phyloP scores from a whole-genome alignment of 495 filamentous ascomycete genomes.

The Physcia stellaris region DNA sequence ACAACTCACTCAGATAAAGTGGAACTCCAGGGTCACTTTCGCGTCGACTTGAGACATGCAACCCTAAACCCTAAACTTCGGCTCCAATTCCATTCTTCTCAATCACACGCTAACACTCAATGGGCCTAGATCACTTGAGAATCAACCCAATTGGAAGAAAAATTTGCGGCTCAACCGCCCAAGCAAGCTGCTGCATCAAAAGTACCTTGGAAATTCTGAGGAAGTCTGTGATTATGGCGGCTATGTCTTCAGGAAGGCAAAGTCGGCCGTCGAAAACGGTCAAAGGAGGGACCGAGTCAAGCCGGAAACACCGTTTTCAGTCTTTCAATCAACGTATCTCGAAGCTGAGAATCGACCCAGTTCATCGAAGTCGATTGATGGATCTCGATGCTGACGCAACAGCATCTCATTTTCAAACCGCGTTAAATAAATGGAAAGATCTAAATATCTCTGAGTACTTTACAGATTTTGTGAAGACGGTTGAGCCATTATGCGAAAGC shows the following conservation, averaged over 20 bases:
- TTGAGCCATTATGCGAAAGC: constrained; percentile 68
- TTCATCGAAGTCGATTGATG: constrained; percentile 69
- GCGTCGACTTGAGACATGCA: too few species aligned
- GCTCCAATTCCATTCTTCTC: too few species aligned
- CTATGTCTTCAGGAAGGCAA: constrained; percentile 49
- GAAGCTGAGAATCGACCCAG: constrained; percentile 85
- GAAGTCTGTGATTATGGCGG: too few species aligned
- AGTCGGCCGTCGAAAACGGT: constrained; percentile 47
- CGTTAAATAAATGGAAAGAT: constrained; percentile 78
- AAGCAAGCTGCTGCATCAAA: too few species aligned
- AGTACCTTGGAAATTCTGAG: too few species aligned
- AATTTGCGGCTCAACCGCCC: too few species aligned
- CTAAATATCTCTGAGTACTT: constrained; percentile 78
- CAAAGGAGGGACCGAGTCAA: constrained; percentile 54
- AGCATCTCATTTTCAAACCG: constrained; percentile 60
- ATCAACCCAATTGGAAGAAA: too few species aligned
- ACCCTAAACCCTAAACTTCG: too few species aligned
- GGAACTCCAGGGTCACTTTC: too few species aligned
- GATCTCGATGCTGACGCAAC: constrained; percentile 57
- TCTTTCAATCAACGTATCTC: constrained; percentile 85
- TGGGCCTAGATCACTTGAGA: too few species aligned
- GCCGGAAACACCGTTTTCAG: constrained; percentile 78
- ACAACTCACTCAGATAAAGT: too few species aligned
- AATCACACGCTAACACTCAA: too few species aligned
- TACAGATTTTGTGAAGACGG: constrained; percentile 54